Evolutionary conservation across 345 rosid genomes (phyloP).

Genomic region (Syzygium oleosum): DNA sequence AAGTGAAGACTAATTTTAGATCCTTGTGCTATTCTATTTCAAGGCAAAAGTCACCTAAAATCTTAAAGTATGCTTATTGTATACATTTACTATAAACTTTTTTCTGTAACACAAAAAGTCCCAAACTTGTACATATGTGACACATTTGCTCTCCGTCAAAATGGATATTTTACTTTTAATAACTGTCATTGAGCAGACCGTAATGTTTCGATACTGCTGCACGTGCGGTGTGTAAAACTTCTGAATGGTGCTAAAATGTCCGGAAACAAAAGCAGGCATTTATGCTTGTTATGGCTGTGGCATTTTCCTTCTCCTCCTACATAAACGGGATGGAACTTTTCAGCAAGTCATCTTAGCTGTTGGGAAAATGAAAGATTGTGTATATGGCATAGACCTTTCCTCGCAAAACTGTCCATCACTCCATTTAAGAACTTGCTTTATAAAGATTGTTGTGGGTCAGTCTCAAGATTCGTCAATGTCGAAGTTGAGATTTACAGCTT

Average conservation of each 20-base stretch:
- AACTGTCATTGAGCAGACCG: not conserved
- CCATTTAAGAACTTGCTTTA: not conserved
- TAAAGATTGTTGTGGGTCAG: not conserved
- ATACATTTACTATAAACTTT: no score
- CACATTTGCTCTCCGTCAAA: not conserved
- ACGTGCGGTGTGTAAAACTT: not conserved
- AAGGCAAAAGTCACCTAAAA: no score
- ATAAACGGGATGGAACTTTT: not conserved
- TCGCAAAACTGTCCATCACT: not conserved
- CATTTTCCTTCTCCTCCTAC: not conserved
- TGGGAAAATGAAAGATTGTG: not conserved
- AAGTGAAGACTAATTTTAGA: not conserved
- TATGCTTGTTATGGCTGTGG: not conserved
- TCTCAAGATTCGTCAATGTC: not conserved
- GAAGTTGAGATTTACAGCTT: not conserved
- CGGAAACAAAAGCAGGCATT: not conserved
- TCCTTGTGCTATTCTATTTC: not conserved
- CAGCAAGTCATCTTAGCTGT: not conserved
- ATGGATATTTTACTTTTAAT: not conserved
- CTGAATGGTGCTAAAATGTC: not conserved
- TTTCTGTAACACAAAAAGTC: no score
- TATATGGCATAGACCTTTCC: not conserved
- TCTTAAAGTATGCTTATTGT: no score
- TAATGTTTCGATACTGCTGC: rapidly evolving
- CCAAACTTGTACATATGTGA: no score